Evolutionary conservation across 2,329 filamentous ascomycete species (phyloP).

Genomic region (Fusarium sororula): DNA sequence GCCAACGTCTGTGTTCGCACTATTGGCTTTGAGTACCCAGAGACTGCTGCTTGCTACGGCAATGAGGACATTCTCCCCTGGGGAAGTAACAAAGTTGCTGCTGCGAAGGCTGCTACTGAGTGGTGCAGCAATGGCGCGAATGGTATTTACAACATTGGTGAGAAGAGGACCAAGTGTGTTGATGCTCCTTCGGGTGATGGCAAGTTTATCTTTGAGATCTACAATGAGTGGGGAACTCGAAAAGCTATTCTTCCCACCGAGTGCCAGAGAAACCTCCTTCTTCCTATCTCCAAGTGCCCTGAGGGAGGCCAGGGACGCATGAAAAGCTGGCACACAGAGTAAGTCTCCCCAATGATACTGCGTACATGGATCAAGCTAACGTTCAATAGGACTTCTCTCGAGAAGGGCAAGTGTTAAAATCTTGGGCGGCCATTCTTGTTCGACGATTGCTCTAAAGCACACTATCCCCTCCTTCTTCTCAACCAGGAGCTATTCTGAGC

Average conservation of each 20-base stretch:
- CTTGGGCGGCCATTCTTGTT: rapidly evolving
- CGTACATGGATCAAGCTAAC: neutral
- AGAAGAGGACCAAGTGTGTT: slow-evolving; percentile 6
- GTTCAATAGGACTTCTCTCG: neutral
- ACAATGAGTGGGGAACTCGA: slow-evolving; percentile 6
- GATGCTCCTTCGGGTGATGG: slow-evolving; percentile 3
- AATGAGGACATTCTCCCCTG: neutral
- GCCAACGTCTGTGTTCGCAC: slow-evolving; percentile 3
- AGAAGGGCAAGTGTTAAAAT: slow-evolving; percentile 2
- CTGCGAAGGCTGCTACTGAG: neutral
- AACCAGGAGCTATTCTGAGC: rapidly evolving
- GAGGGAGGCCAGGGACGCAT: neutral
- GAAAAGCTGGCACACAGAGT: slow-evolving; percentile 20
- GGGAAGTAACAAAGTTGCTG: slow-evolving; percentile 18
- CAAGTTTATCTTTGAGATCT: slow-evolving; percentile 9
- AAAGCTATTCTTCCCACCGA: neutral
- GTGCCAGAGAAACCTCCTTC: neutral
- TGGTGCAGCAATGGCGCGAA: slow-evolving; percentile 9
- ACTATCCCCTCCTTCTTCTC: rapidly evolving
- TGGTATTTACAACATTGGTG: neutral
- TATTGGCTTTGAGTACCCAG: slow-evolving; percentile 1
- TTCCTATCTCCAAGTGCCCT: slow-evolving; percentile 1
- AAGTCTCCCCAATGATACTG: neutral
- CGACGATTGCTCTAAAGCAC: too few relatives aligned
- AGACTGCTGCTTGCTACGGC: neutral